Evolutionary conservation across 2,329 filamentous ascomycete genomes (phyloP).

Genomic region (Penicillium thymicola): DNA sequence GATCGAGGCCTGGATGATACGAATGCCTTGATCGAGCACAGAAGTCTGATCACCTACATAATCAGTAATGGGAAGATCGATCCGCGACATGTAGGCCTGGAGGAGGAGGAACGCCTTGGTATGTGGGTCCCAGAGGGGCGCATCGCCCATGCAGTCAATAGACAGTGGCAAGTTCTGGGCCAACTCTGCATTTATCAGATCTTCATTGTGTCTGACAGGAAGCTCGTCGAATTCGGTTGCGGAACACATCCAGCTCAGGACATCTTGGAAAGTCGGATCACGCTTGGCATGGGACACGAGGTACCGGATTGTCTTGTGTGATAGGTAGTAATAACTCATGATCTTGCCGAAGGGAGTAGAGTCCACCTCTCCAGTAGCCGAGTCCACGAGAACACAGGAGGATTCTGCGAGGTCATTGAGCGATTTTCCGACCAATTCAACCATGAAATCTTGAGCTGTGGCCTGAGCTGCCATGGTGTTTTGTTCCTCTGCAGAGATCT

Average conservation of each 20-base stretch:
- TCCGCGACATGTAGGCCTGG: constrained; percentile 90
- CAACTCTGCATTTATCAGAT: constrained; percentile 90
- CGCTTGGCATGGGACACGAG: constrained; percentile 73
- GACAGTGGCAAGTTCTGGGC: constrained; percentile 74
- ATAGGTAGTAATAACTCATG: constrained; percentile 99
- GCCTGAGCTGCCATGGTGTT: constrained; percentile 81
- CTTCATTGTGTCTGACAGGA: constrained; percentile 96
- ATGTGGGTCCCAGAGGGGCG: constrained; percentile 98
- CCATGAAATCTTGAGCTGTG: constrained; percentile 90
- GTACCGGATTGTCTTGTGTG: constrained; percentile 88
- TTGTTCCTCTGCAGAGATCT: constrained; percentile 89
- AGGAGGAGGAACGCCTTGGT: constrained; percentile 93
- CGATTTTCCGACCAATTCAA: constrained; percentile 84
- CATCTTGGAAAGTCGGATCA: constrained; percentile 74
- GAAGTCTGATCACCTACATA: constrained; percentile 90
- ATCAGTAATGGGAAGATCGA: constrained; percentile 90
- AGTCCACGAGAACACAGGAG: constrained; percentile 75
- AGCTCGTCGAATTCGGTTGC: constrained; percentile 97
- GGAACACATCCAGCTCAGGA: constrained; percentile 84
- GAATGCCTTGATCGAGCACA: constrained; percentile 92
- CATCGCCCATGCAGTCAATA: constrained; percentile 56
- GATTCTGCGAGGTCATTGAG: constrained; percentile 78
- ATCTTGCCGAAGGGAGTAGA: constrained; percentile 92
- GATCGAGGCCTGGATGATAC: constrained; percentile 92
- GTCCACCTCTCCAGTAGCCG: constrained; percentile 79